Conservation (phyloP, 306 rosid species). For the Sesbania bispinosa region DNA sequence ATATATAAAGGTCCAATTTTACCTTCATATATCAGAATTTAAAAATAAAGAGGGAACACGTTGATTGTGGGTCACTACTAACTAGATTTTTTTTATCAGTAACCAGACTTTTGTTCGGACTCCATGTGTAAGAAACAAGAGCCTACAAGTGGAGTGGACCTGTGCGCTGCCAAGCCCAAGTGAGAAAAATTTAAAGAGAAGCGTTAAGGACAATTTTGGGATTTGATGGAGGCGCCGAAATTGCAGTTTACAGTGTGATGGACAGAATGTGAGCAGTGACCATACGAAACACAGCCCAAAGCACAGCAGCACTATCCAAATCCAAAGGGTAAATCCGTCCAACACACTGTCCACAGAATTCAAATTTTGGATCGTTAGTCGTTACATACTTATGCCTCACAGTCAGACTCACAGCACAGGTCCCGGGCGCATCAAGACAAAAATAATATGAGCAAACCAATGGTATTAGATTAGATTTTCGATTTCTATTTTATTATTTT, state of each 20-base stretch:
- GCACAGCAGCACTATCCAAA: background rate
- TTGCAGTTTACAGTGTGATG: conserved; percentile 26
- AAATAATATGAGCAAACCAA: background rate
- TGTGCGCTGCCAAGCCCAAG: no score
- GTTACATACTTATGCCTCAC: background rate
- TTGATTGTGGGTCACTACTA: no score
- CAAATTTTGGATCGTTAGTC: conserved; percentile 41
- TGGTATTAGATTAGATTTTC: background rate
- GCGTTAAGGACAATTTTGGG: no score
- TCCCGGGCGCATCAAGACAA: conserved; percentile 20
- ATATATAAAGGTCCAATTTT: no score
- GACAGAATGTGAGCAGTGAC: conserved; percentile 1
- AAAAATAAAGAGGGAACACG: no score
- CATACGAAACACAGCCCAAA: conserved; percentile 2
- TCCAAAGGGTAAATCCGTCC: conserved; percentile 36
- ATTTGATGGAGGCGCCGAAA: conserved; percentile 41
- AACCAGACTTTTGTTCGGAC: no score
- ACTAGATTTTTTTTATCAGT: no score
- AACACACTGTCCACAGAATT: background rate
- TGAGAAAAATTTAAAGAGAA: no score
- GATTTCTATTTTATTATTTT: background rate
- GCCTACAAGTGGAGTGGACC: no score
- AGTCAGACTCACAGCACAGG: background rate
- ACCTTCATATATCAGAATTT: no score
- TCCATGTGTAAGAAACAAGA: no score